Evolutionary conservation across 2,329 filamentous ascomycete species (phyloP).

Genomic region (Cladosporium sp.): DNA sequence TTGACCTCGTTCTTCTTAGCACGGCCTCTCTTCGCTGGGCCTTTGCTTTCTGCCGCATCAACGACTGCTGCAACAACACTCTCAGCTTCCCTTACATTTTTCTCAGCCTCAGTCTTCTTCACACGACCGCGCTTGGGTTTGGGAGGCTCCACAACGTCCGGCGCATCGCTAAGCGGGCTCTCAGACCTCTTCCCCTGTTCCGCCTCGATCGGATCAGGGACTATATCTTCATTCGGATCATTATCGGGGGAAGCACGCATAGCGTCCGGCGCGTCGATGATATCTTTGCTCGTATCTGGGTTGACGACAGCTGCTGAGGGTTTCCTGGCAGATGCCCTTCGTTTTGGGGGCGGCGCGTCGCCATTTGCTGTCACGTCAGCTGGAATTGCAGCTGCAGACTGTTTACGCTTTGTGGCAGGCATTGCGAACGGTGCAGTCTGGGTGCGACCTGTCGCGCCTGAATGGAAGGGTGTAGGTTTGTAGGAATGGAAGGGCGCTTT

Average conservation of each 20-base stretch:
- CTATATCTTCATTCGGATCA: slow-evolving; percentile 35
- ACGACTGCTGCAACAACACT: slow-evolving; percentile 22
- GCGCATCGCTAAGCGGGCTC: slow-evolving; percentile 39
- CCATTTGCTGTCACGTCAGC: slow-evolving; percentile 21
- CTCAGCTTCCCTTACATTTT: slow-evolving; percentile 23
- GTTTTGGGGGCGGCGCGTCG: slow-evolving; percentile 23
- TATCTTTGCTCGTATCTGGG: slow-evolving; percentile 39
- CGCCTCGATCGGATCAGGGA: slow-evolving; percentile 29
- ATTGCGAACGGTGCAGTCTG: slow-evolving; percentile 20
- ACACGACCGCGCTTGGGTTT: slow-evolving; percentile 28
- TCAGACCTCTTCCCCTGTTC: slow-evolving; percentile 28
- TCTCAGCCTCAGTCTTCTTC: slow-evolving; percentile 23
- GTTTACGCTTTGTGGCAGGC: slow-evolving; percentile 32
- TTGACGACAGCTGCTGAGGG: slow-evolving; percentile 26
- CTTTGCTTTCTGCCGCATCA: slow-evolving; percentile 19
- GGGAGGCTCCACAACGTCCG: slow-evolving; percentile 34
- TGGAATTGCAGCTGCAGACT: slow-evolving; percentile 19
- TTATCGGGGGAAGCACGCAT: slow-evolving; percentile 47
- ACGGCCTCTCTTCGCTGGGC: slow-evolving; percentile 21
- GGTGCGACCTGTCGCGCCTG: not conserved
- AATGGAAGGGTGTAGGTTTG: not conserved
- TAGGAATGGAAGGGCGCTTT: not conserved
- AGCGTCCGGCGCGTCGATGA: slow-evolving; percentile 45
- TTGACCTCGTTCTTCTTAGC: slow-evolving; percentile 21
- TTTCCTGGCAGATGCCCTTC: slow-evolving; percentile 23